Base-by-base conservation (phyloP, 495 filamentous ascomycete genomes). In the Pyrenula aspistea region DNA sequence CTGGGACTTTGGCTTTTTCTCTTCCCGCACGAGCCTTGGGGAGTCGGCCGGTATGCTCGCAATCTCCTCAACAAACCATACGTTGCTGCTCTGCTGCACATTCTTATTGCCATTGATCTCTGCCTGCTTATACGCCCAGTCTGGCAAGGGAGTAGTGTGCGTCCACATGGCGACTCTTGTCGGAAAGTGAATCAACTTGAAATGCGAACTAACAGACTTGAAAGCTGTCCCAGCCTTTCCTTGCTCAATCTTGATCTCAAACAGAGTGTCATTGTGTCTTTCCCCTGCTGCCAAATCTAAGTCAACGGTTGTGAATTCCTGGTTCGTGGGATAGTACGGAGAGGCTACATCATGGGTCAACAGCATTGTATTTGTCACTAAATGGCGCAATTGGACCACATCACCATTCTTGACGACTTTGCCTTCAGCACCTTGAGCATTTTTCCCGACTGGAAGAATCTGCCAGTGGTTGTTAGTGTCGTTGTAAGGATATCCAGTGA, bases 81-180 rank as follows among this genome's bases (percentile, higher is more conserved):
- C 76, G 66, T 98, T 98, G 68, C 89, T 95, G 65, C 82, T 79
- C 63, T 95, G 89, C 50, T 82, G 76, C 53, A 94, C 71, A 69
- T 96, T 95, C 82, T 98, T 98, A 81, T 98, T 98, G 54, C 93
- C 93, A 67, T 98, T 98, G 75, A 98, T 96, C 68, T 98, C 93
- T 60, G 94, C 91, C 65, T 98, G 93, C 69, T 95, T 94, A 71
- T 84, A 91, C 25, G 79, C 93, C 93, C 93, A 98, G 15, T 98
- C 93, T 1, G 93, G 93, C 15, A 98, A 84, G 20, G 93, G 88
- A 25, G 82, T 91, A 4, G 87, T 85, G 68, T 96, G 92, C 1
- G 93, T 98, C 93, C 93, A 98, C 91, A 98, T 93, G 56, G 94
- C 92, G 25, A 98, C 93, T 60, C 91, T 91, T 57, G 89, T 91